Percentiles rank a stretch among this genome's conserved stretches.
These are phyloP conservation scores for Fusarium domesticum DNA, from an alignment of 2,329 filamentous ascomycete species.

Conservation along the genomic window DNA sequence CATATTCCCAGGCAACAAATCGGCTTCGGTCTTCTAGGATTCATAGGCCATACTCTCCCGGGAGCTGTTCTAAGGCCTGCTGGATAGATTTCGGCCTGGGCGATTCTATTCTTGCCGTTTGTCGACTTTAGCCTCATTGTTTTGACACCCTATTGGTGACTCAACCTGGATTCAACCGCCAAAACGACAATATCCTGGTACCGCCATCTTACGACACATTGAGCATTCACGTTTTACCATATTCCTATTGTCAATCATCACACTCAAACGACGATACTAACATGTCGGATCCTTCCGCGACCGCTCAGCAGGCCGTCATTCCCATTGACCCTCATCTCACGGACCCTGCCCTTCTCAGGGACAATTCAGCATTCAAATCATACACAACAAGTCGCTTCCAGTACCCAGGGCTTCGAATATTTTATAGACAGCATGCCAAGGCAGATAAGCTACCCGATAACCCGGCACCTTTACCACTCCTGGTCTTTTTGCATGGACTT, in stretches of 20 bases:
- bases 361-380: constrained; percentile 67
- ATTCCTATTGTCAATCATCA: background rate
- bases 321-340: constrained; percentile 47
- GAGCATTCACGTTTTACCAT: background rate
- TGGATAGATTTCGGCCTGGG: background rate
- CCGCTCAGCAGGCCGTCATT: constrained; percentile 22
- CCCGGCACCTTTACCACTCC: constrained; percentile 71
- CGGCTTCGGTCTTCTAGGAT: background rate
- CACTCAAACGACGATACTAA: constrained; percentile 7
- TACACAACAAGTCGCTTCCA: constrained; percentile 69
- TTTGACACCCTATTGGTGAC: background rate
- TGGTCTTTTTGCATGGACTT: constrained; percentile 90
- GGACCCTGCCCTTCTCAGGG: constrained; percentile 77
- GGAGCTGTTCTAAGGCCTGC: background rate
- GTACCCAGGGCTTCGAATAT: constrained; percentile 76
- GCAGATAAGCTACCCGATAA: constrained; percentile 73
- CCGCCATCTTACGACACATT: background rate
- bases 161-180: background rate
- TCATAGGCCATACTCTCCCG: background rate
- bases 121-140: background rate
- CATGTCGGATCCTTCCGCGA: constrained; percentile 23
- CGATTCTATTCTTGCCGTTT: background rate
- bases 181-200: background rate
- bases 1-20: background rate
- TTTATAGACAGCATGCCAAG: constrained; percentile 79